These are phyloP conservation scores for Acanthamoeba triangularis DNA, from an alignment of 208 protist species.

Conservation along the genomic window DNA sequence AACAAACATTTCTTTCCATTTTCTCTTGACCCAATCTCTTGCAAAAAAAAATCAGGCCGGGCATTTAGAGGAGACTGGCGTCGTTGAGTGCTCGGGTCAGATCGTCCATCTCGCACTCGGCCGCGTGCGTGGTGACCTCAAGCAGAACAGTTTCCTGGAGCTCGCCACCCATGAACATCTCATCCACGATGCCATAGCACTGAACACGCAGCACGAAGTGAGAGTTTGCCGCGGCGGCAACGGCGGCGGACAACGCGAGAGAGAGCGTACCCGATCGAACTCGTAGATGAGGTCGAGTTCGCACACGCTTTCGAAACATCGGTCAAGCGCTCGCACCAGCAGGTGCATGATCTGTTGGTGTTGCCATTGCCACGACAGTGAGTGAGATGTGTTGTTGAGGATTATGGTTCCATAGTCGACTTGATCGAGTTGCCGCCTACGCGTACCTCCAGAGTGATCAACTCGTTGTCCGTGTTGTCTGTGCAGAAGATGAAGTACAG, in stretches of 20 bases:
- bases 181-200: slow-evolving; percentile 99
- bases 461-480: slow-evolving; percentile 98
- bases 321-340: slow-evolving; percentile 97
- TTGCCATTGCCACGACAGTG: neutral
- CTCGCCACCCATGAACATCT: slow-evolving; percentile 99
- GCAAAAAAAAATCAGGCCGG: too few species aligned
- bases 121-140: neutral
- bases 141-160: slow-evolving; percentile 94
- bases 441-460: slow-evolving; percentile 96
- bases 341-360: slow-evolving; percentile 68
- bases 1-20: too few species aligned
- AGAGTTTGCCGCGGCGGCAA: neutral
- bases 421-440: neutral
- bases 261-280: slow-evolving; percentile 95
- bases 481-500: slow-evolving; percentile 99
- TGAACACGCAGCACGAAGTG: slow-evolving; percentile 71
- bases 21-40: too few species aligned
- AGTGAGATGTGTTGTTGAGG: neutral
- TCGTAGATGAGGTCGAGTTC: slow-evolving; percentile 99
- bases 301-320: slow-evolving; percentile 99
- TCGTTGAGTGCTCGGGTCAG: neutral
- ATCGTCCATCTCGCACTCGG: neutral
- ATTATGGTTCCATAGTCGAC: slow-evolving; percentile 81
- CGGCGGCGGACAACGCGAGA: neutral
- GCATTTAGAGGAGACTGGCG: neutral